A percentile compares a stretch with the other conserved stretches of the same genome.
phyloP scores from a whole-genome alignment of 345 rosid genomes.

The Clarkia xantiana region DNA sequence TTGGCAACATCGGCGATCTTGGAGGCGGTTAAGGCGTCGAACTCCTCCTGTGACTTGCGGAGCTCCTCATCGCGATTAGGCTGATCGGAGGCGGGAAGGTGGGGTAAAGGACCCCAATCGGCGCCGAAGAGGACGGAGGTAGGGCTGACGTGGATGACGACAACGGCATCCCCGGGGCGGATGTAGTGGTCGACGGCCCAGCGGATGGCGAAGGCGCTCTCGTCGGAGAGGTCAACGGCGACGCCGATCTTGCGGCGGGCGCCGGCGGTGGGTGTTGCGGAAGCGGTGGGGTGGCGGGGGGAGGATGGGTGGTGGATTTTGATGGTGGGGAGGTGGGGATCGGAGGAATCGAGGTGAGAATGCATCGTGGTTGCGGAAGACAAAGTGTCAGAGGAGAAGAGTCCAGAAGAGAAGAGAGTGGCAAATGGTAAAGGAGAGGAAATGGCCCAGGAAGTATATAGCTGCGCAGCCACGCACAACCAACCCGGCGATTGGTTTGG shows the following conservation, averaged over 20 bases:
- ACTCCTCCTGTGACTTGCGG: slow-evolving; percentile 15
- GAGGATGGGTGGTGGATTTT: slow-evolving; percentile 48
- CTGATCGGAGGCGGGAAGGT: slow-evolving; percentile 23
- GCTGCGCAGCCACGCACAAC: no score
- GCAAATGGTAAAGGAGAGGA: no score
- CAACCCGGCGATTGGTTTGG: no score
- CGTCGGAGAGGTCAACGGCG: slow-evolving; percentile 85
- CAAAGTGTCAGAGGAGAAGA: no score
- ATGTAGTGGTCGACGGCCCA: slow-evolving; percentile 84
- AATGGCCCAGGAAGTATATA: no score
- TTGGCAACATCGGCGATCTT: slow-evolving; percentile 22
- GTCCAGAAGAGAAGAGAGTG: no score
- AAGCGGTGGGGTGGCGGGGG: slow-evolving; percentile 21
- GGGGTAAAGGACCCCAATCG: slow-evolving; percentile 80
- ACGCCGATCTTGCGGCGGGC: slow-evolving; percentile 85
- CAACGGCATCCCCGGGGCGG: slow-evolving; percentile 86
- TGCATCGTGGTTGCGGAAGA: slow-evolving; percentile 7
- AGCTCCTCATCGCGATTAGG: slow-evolving; percentile 3
- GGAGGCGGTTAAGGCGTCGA: slow-evolving; percentile 21
- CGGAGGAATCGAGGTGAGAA: slow-evolving; percentile 29
- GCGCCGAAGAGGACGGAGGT: slow-evolving; percentile 95
- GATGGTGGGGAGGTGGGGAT: slow-evolving; percentile 59
- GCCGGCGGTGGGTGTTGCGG: slow-evolving; percentile 66
- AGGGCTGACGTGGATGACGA: slow-evolving; percentile 89
- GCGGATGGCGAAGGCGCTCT: slow-evolving; percentile 65